Conservation (phyloP, 345 rosid species). For the Euphorbia peplus region DNA sequence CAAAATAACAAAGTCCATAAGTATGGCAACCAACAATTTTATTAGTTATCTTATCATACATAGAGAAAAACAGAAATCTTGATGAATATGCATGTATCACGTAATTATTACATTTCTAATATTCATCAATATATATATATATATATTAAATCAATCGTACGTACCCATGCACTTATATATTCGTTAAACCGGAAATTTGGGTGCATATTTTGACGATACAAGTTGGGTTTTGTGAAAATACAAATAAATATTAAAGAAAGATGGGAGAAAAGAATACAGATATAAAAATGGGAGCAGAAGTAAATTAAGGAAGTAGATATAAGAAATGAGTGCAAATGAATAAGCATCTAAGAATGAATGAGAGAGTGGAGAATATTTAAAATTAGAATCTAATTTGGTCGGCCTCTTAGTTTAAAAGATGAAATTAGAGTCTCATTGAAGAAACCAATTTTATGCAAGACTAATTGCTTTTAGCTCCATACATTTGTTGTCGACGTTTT, state of each 20-base stretch:
- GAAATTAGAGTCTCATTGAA: slow-evolving; percentile 29
- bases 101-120: neutral
- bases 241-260: neutral
- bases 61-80: neutral
- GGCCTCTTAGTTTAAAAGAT: slow-evolving; percentile 14
- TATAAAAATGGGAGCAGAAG: neutral
- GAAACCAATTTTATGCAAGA: slow-evolving; percentile 28
- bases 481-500: slow-evolving; percentile 30
- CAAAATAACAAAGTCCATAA: slow-evolving; percentile 9
- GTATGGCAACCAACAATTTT: neutral
- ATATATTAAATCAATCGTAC: no score
- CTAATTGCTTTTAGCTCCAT: slow-evolving; percentile 12
- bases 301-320: neutral
- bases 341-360: slow-evolving; percentile 19
- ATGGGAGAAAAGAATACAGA: no score
- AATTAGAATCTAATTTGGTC: slow-evolving; percentile 43
- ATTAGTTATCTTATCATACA: neutral
- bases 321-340: neutral
- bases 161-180: no score
- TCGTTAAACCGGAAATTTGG: no score
- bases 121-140: no score
- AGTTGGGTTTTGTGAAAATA: neutral
- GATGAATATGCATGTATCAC: neutral
- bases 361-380: slow-evolving; percentile 41
- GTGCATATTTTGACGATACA: neutral